Evolutionary conservation across 2,329 filamentous ascomycete species (phyloP).

Genomic region (Gliomastix tumulicola): DNA sequence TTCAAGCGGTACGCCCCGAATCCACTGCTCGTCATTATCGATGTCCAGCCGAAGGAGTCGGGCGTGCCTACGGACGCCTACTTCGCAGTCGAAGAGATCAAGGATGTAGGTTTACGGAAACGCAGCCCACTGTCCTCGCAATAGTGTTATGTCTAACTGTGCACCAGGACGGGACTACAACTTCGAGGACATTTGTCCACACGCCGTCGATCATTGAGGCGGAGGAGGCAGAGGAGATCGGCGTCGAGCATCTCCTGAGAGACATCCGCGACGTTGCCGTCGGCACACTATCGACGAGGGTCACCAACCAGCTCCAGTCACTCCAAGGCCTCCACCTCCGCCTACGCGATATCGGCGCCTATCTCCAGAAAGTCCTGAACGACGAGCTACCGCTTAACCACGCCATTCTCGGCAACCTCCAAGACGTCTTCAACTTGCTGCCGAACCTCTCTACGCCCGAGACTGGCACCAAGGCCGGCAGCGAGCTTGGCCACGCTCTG

Average conservation of each 20-base stretch:
- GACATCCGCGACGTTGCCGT: conserved; percentile 98
- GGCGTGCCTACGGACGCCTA: conserved; percentile 98
- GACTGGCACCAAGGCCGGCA: conserved; percentile 54
- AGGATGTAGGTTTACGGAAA: conserved; percentile 82
- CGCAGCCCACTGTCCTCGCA: too few relatives aligned
- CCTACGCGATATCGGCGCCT: conserved; percentile 89
- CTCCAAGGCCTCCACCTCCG: conserved; percentile 92
- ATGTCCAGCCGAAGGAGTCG: conserved; percentile 96
- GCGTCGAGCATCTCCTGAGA: conserved; percentile 93
- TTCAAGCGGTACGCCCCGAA: conserved; percentile 99
- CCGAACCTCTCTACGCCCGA: conserved; percentile 89
- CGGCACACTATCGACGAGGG: conserved; percentile 89
- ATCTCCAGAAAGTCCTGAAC: conserved; percentile 92
- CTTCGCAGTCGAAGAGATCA: conserved; percentile 99
- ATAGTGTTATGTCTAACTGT: conserved; percentile 3
- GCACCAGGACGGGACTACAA: conserved; percentile 85
- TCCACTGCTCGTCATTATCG: conserved; percentile 92
- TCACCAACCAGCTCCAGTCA: conserved; percentile 96
- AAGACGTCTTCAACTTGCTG: conserved; percentile 97
- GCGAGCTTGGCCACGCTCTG: conserved; percentile 93
- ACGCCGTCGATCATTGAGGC: conserved; percentile 98
- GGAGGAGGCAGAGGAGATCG: conserved; percentile 97
- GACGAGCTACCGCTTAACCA: conserved; percentile 93
- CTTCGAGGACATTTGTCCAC: conserved; percentile 95
- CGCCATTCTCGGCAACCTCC: conserved; percentile 93